A percentile compares a stretch with the other conserved stretches of the same genome.
phyloP scores from a whole-genome alignment of 768 basidiomycete genomes.

The Leucocoprinus birnbaumii region DNA sequence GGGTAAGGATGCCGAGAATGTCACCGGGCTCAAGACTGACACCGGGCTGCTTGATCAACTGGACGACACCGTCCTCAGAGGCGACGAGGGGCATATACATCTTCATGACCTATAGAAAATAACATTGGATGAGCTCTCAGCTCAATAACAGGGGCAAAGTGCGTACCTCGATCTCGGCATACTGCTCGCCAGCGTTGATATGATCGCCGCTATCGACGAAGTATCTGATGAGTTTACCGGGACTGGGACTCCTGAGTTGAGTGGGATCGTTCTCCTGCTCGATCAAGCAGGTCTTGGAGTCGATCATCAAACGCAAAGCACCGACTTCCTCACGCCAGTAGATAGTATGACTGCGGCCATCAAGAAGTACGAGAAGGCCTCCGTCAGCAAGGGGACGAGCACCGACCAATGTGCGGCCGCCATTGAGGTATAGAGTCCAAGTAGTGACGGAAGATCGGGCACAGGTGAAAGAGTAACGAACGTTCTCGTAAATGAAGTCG shows the following conservation, averaged over 20 bases:
- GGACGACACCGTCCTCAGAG: constrained; percentile 89
- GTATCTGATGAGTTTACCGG: constrained; percentile 93
- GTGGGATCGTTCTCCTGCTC: constrained; percentile 99
- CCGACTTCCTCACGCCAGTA: constrained; percentile 99
- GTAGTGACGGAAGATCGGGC: constrained; percentile 83
- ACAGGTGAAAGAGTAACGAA: constrained; percentile 93
- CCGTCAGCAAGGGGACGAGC: constrained; percentile 93
- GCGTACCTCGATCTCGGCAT: constrained; percentile 94
- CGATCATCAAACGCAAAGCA: constrained; percentile 87
- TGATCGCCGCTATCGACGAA: constrained; percentile 97
- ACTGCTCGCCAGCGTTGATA: constrained; percentile 93
- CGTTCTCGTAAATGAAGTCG: constrained; percentile 97
- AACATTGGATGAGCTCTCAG: constrained; percentile 9
- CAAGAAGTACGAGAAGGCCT: constrained; percentile 86
- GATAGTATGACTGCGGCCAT: constrained; percentile 93
- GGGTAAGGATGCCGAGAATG: constrained; percentile 93
- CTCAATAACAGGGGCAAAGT: neutral
- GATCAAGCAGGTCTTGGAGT: constrained; percentile 96
- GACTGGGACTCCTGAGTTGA: constrained; percentile 91
- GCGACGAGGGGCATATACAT: constrained; percentile 99
- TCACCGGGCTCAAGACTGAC: constrained; percentile 96
- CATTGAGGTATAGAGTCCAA: constrained; percentile 97
- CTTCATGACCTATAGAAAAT: constrained; percentile 96
- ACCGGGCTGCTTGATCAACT: constrained; percentile 97
- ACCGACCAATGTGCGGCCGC: constrained; percentile 89